Conservation (phyloP, 176 grass and related monocot genomes). For the Musa beccarii region DNA sequence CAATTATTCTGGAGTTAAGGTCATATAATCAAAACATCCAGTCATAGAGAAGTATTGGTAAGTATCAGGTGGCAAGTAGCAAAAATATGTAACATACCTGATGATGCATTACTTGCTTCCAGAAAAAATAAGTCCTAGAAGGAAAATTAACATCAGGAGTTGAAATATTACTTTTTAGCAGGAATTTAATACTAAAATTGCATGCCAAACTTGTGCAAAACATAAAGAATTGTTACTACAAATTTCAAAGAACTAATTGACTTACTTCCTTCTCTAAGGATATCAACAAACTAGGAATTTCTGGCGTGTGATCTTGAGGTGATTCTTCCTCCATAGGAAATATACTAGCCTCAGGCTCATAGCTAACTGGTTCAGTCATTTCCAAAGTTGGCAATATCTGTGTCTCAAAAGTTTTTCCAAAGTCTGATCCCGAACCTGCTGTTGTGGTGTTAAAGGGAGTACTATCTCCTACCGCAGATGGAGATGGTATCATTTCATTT, state of each 20-base stretch:
- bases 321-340: slow-evolving; percentile 37
- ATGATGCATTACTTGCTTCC: slow-evolving; percentile 20
- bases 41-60: background rate
- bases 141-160: background rate
- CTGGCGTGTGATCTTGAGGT: slow-evolving; percentile 18
- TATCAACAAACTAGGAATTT: slow-evolving; percentile 37
- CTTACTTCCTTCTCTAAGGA: slow-evolving; percentile 31
- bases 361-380: slow-evolving; percentile 20
- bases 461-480: slow-evolving; percentile 18
- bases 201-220: background rate
- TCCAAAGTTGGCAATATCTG: slow-evolving; percentile 16
- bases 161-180: too few relatives aligned
- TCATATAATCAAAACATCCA: background rate
- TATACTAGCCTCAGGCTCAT: slow-evolving; percentile 15
- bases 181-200: too few relatives aligned
- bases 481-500: slow-evolving; percentile 23
- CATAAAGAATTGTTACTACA: background rate
- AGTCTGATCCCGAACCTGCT: slow-evolving; percentile 14
- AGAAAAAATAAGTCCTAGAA: slow-evolving; percentile 41
- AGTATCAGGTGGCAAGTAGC: background rate
- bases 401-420: slow-evolving; percentile 28
- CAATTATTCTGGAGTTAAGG: background rate
- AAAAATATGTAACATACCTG: slow-evolving; percentile 3
- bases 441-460: slow-evolving; percentile 41
- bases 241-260: background rate